phyloP scores from a whole-genome alignment of 805 yeast species.

The Candida maesae region DNA sequence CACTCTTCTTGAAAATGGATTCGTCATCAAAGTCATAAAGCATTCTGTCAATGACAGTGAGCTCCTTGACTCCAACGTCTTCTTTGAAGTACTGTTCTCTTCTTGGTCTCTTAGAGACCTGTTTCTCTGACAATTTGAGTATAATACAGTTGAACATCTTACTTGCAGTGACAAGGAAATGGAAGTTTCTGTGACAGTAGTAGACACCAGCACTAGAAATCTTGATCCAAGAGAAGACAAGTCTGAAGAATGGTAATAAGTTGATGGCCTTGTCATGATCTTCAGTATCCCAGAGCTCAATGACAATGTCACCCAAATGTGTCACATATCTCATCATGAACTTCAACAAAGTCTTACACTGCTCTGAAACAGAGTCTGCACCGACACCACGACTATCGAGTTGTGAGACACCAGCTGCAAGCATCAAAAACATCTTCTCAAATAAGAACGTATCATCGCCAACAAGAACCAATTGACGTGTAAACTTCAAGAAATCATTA shows the following conservation, averaged over 20 bases:
- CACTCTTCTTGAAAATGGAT: slow-evolving; percentile 14
- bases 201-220: slow-evolving; percentile 42
- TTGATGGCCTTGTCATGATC: slow-evolving; percentile 18
- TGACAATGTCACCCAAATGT: slow-evolving; percentile 30
- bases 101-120: slow-evolving; percentile 34
- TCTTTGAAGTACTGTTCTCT: slow-evolving; percentile 58
- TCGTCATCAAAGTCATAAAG: slow-evolving; percentile 60
- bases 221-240: slow-evolving; percentile 55
- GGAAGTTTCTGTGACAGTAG: slow-evolving; percentile 30
- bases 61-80: slow-evolving; percentile 61
- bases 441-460: slow-evolving; percentile 16
- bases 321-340: slow-evolving; percentile 40
- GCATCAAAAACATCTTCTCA: slow-evolving; percentile 34
- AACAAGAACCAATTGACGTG: slow-evolving; percentile 16
- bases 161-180: slow-evolving; percentile 31
- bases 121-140: slow-evolving; percentile 8
- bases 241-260: slow-evolving; percentile 40
- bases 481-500: slow-evolving; percentile 29
- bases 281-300: slow-evolving; percentile 28
- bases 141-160: slow-evolving; percentile 29
- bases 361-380: slow-evolving; percentile 2
- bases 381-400: slow-evolving; percentile 4
- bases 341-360: slow-evolving; percentile 29
- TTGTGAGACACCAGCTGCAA: slow-evolving; percentile 37
- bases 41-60: slow-evolving; percentile 48